These are phyloP conservation scores for Verticillium nonalfalfae DNA, from an alignment of 2,329 filamentous ascomycete species.

Conservation along the genomic window DNA sequence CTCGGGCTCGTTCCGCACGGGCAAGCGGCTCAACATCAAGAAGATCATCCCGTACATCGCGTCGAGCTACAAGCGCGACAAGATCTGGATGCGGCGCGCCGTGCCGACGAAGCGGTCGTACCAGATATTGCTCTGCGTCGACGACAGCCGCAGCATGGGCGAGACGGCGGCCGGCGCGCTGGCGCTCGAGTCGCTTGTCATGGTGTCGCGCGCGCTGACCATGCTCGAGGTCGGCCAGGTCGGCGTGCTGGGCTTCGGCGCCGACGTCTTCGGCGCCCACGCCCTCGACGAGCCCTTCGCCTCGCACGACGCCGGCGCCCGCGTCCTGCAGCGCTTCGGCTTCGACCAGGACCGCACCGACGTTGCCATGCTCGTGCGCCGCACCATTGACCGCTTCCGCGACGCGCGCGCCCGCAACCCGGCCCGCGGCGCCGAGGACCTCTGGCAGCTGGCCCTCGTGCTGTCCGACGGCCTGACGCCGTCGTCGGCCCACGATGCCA, in stretches of 20 bases:
- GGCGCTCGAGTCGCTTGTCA: constrained; percentile 88
- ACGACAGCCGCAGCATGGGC: constrained; percentile 92
- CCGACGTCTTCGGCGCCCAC: constrained; percentile 77
- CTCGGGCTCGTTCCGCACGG: constrained; percentile 92
- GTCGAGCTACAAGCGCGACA: constrained; percentile 96
- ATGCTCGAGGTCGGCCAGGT: constrained; percentile 95
- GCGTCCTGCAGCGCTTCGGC: constrained; percentile 75
- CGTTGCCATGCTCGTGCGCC: constrained; percentile 68
- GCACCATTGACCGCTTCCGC: constrained; percentile 76
- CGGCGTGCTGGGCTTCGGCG: constrained; percentile 85
- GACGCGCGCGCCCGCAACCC: constrained; percentile 59
- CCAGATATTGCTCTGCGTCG: constrained; percentile 95
- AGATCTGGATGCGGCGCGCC: constrained; percentile 97
- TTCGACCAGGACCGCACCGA: constrained; percentile 86
- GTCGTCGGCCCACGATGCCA: constrained; percentile 69
- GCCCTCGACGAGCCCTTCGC: constrained; percentile 78
- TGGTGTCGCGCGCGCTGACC: constrained; percentile 78
- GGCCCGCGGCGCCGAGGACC: constrained; percentile 52
- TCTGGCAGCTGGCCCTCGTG: constrained; percentile 93
- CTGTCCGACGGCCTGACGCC: constrained; percentile 93
- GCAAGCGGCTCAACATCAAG: constrained; percentile 98
- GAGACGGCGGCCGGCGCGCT: constrained; percentile 70
- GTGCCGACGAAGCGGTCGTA: constrained; percentile 91
- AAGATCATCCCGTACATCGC: constrained; percentile 99
- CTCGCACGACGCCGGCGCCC: constrained; percentile 69